phyloP scores from a whole-genome alignment of 805 yeast species.

The Candida maesae region DNA sequence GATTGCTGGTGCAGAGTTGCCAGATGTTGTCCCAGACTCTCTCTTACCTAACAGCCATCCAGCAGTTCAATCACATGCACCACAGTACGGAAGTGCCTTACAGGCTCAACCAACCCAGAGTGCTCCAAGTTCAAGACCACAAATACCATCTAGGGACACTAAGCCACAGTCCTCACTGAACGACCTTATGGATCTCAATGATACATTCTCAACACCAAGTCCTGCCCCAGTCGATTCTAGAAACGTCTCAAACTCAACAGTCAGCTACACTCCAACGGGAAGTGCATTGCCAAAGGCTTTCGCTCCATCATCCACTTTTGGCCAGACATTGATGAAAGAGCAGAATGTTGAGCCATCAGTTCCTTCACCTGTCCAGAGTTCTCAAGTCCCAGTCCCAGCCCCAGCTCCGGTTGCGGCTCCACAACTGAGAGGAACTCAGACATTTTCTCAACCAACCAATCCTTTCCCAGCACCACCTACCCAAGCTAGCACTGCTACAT shows the following conservation, averaged over 20 bases:
- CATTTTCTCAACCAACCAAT: background rate
- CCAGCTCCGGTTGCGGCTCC: slow-evolving; percentile 7
- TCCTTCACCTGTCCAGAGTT: slow-evolving; percentile 14
- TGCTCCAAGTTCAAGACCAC: slow-evolving; percentile 15
- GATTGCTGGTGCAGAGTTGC: slow-evolving; percentile 73
- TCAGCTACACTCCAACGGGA: slow-evolving; percentile 29
- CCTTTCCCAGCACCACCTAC: slow-evolving; percentile 5
- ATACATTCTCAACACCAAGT: slow-evolving; percentile 44
- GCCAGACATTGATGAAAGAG: slow-evolving; percentile 57
- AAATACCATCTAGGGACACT: slow-evolving; percentile 36
- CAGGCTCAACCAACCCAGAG: slow-evolving; percentile 10
- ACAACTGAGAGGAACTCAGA: slow-evolving; percentile 3
- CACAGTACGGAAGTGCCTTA: slow-evolving; percentile 7
- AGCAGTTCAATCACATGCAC: slow-evolving; percentile 13
- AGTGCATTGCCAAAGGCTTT: slow-evolving; percentile 40
- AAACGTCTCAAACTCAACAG: slow-evolving; percentile 25
- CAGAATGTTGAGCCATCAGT: slow-evolving; percentile 24
- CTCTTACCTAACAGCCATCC: slow-evolving; percentile 36
- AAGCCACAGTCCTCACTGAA: slow-evolving; percentile 52
- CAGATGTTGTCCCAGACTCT: slow-evolving; percentile 70
- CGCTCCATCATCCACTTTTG: slow-evolving; percentile 82
- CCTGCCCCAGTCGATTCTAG: slow-evolving; percentile 26
- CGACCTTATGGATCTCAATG: slow-evolving; percentile 61
- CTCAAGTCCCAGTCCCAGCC: slow-evolving; percentile 2
- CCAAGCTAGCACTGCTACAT: slow-evolving; percentile 6